A percentile compares a stretch with the other conserved stretches of the same genome.
Conservation (phyloP, 306 rosid species). For the Medicago arabica region DNA sequence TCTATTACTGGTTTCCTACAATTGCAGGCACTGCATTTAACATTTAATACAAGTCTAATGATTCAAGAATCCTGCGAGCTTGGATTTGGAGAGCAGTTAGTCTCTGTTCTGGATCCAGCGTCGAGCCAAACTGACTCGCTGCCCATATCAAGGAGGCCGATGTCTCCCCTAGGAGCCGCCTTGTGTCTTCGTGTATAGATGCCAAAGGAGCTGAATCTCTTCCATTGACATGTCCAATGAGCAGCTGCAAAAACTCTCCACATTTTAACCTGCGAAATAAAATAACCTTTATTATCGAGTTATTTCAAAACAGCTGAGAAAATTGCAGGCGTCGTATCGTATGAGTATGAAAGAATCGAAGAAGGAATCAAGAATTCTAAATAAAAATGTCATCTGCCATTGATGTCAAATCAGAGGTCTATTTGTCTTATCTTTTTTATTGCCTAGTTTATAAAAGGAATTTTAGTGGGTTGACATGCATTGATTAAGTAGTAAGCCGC, state of each 20-base stretch:
- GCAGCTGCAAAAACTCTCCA: conserved; percentile 88
- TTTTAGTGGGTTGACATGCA: neutral
- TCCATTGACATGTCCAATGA: conserved; percentile 89
- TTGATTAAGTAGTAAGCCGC: neutral
- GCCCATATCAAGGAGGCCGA: conserved; percentile 99
- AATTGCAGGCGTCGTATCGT: neutral
- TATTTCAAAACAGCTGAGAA: conserved; percentile 8
- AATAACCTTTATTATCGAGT: conserved; percentile 21
- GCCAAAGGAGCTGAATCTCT: conserved; percentile 79
- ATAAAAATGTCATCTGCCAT: neutral
- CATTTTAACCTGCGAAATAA: conserved; percentile 75
- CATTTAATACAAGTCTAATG: conserved; percentile 75
- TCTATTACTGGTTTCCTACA: neutral
- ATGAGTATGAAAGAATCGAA: conserved; percentile 2
- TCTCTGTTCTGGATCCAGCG: conserved; percentile 87
- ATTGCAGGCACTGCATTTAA: conserved; percentile 3
- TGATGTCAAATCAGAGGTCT: conserved; percentile 6
- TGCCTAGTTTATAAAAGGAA: conserved; percentile 20
- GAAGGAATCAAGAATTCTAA: conserved; percentile 18
- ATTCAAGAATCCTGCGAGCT: conserved; percentile 91
- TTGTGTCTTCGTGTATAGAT: conserved; percentile 79
- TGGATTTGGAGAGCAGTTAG: conserved; percentile 83
- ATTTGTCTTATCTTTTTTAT: neutral
- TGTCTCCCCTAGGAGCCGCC: conserved; percentile 88
- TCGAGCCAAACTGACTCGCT: conserved; percentile 92